Percentiles rank a stretch among this genome's conserved stretches.
phyloP scores from a whole-genome alignment of 2,329 filamentous ascomycete genomes.

The Xylariaceae sp. region DNA sequence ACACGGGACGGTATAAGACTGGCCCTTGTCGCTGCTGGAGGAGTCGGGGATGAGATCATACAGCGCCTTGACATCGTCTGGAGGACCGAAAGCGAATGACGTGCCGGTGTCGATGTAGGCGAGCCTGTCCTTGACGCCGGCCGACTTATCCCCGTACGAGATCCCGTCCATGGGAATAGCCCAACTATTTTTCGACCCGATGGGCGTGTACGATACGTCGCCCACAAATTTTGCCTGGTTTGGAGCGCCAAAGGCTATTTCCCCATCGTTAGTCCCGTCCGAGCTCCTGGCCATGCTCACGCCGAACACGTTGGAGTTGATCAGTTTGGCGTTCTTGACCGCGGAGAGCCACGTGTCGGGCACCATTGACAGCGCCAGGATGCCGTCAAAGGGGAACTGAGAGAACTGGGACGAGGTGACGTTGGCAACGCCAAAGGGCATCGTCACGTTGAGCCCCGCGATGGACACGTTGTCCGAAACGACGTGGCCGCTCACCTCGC shows the following conservation, averaged over 20 bases:
- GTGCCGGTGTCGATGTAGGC: slow-evolving; percentile 87
- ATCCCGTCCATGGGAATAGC: slow-evolving; percentile 70
- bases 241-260: slow-evolving; percentile 74
- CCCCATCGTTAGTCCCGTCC: slow-evolving; percentile 71
- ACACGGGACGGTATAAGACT: slow-evolving; percentile 75
- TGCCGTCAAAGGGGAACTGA: slow-evolving; percentile 84
- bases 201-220: slow-evolving; percentile 66
- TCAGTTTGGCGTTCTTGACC: slow-evolving; percentile 56
- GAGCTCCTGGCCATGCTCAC: slow-evolving; percentile 69
- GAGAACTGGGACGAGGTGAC: slow-evolving; percentile 74
- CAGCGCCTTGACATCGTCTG: slow-evolving; percentile 65
- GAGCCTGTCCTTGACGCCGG: slow-evolving; percentile 56
- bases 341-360: slow-evolving; percentile 69
- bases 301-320: slow-evolving; percentile 68
- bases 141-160: slow-evolving; percentile 60
- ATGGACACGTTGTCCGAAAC: slow-evolving; percentile 69
- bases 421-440: slow-evolving; percentile 74
- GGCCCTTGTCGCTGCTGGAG: slow-evolving; percentile 54
- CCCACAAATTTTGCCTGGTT: slow-evolving; percentile 70
- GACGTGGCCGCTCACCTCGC: slow-evolving; percentile 68
- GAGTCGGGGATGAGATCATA: slow-evolving; percentile 70
- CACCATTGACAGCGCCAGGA: slow-evolving; percentile 74
- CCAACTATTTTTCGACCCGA: slow-evolving; percentile 62
- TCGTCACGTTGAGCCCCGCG: slow-evolving; percentile 63
- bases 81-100: slow-evolving; percentile 74